Percentiles rank a stretch among this genome's conserved stretches.
Evolutionary conservation across 2,329 filamentous ascomycete species (phyloP).

Genomic region (Xylaria sp.): DNA sequence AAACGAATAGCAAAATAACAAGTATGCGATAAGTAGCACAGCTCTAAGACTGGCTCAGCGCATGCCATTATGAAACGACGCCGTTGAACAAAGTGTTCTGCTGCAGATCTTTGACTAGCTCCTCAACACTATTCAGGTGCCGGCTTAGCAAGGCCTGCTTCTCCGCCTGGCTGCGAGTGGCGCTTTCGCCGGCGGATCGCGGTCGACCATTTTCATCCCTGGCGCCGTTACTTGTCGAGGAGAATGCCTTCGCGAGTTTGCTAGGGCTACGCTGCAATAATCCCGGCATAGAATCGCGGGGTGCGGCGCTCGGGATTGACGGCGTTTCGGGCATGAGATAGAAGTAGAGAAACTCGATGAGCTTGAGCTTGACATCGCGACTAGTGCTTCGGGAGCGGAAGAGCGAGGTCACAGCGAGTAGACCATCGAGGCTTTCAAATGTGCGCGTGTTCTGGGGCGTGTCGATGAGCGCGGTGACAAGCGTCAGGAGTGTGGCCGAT

Average conservation of each 20-base stretch:
- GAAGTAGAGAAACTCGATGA: slow-evolving; percentile 98
- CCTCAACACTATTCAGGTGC: slow-evolving; percentile 84
- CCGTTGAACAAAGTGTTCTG: slow-evolving; percentile 76
- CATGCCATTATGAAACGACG: slow-evolving; percentile 56
- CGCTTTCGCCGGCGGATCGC: slow-evolving; percentile 52
- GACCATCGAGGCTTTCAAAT: slow-evolving; percentile 90
- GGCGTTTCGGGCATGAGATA: slow-evolving; percentile 94
- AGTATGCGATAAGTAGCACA: background rate
- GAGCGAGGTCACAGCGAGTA: slow-evolving; percentile 89
- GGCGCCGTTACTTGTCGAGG: slow-evolving; percentile 44
- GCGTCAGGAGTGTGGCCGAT: slow-evolving; percentile 86
- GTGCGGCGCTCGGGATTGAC: slow-evolving; percentile 62
- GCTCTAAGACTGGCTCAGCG: background rate
- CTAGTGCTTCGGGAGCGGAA: slow-evolving; percentile 90
- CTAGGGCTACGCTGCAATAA: slow-evolving; percentile 74
- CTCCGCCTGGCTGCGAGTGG: slow-evolving; percentile 77
- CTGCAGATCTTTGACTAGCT: slow-evolving; percentile 83
- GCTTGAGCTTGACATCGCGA: slow-evolving; percentile 90
- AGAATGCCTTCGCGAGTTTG: slow-evolving; percentile 71
- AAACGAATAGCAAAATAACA: background rate
- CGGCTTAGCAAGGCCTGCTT: slow-evolving; percentile 82
- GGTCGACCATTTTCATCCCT: slow-evolving; percentile 42
- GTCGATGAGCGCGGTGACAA: slow-evolving; percentile 89
- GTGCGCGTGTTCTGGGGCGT: slow-evolving; percentile 87
- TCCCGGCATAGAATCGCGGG: slow-evolving; percentile 58